phyloP scores from a whole-genome alignment of 225 moss, liverwort and hornwort species.

The Anthoceros angustus region DNA sequence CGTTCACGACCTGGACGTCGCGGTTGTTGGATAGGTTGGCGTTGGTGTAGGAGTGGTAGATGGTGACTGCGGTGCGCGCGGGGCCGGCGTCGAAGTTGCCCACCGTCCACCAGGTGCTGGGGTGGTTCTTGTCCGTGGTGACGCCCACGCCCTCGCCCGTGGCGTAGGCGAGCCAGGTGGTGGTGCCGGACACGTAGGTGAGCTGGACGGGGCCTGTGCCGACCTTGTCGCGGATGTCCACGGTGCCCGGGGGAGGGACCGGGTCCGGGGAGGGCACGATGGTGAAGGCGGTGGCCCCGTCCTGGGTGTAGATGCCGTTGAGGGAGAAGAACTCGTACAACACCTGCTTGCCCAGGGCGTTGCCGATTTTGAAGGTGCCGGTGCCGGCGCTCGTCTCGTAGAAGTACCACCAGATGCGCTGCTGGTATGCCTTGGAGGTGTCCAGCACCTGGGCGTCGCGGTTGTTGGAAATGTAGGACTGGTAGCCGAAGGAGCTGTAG shows the following conservation, averaged over 20 bases:
- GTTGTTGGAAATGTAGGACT: conserved; percentile 3
- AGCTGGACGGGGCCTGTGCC: background rate
- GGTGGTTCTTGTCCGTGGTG: too few species aligned
- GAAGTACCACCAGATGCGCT: conserved; percentile 2
- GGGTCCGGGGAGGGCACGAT: background rate
- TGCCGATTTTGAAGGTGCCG: background rate
- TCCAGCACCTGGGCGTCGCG: background rate
- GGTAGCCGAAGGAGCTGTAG: conserved; percentile 5
- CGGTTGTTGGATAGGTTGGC: too few species aligned
- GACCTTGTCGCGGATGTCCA: background rate
- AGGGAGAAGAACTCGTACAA: background rate
- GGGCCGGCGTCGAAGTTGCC: too few species aligned
- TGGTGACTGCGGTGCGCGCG: too few species aligned
- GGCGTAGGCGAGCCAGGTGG: too few species aligned
- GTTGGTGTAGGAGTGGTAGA: too few species aligned
- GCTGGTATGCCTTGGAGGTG: background rate
- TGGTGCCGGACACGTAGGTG: too few species aligned
- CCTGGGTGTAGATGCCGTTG: conserved; percentile 5
- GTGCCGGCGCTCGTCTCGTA: background rate
- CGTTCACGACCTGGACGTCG: too few species aligned
- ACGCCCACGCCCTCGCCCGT: too few species aligned
- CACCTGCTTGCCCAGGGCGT: conserved; percentile 4
- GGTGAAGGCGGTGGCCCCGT: background rate
- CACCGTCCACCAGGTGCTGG: too few species aligned
- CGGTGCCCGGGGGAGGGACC: background rate